Percentiles rank a stretch among this genome's conserved stretches.
These are phyloP conservation scores for Aotearoamyces nothofagi DNA, from an alignment of 2,329 filamentous ascomycete species.

Conservation along the genomic window DNA sequence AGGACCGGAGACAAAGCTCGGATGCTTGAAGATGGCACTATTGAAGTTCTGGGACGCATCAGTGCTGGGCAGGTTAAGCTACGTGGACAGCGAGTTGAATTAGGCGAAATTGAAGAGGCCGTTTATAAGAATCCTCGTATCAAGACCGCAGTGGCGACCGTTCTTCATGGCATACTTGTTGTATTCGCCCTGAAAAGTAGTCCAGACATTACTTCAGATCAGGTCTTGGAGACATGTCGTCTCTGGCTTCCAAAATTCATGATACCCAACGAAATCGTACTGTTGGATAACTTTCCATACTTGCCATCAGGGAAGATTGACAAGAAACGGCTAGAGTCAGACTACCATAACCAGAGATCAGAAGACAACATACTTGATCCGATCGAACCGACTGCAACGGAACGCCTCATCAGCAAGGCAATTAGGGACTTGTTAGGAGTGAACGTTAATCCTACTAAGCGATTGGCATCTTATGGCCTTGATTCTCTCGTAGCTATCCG, in stretches of 20 bases:
- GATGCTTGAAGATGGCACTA: slow-evolving; percentile 56
- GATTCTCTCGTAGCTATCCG: slow-evolving; percentile 51
- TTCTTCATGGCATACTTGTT: slow-evolving; percentile 55
- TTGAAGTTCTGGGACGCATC: slow-evolving; percentile 78
- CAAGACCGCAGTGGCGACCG: slow-evolving; percentile 48
- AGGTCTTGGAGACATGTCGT: slow-evolving; percentile 43
- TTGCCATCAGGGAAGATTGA: slow-evolving; percentile 77
- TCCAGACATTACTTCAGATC: slow-evolving; percentile 19
- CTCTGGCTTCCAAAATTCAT: slow-evolving; percentile 72
- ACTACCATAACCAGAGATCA: slow-evolving; percentile 27
- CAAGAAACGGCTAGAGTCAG: slow-evolving; percentile 41
- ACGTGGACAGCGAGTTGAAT: slow-evolving; percentile 67
- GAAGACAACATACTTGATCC: slow-evolving; percentile 4
- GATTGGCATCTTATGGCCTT: slow-evolving; percentile 39
- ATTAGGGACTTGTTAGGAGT: slow-evolving; percentile 13
- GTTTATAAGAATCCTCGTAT: slow-evolving; percentile 45
- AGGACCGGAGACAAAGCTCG: slow-evolving; percentile 81
- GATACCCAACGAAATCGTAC: slow-evolving; percentile 60
- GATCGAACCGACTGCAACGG: slow-evolving; percentile 14
- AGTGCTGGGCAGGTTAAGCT: slow-evolving; percentile 74
- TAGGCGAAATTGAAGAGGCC: slow-evolving; percentile 64
- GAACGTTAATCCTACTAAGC: slow-evolving; percentile 21
- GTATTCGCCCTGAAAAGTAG: slow-evolving; percentile 40
- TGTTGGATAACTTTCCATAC: slow-evolving; percentile 51
- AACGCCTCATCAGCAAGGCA: slow-evolving; percentile 7